Conservation (phyloP, 148 eudicot genomes). For the Suaeda aralocaspica region DNA sequence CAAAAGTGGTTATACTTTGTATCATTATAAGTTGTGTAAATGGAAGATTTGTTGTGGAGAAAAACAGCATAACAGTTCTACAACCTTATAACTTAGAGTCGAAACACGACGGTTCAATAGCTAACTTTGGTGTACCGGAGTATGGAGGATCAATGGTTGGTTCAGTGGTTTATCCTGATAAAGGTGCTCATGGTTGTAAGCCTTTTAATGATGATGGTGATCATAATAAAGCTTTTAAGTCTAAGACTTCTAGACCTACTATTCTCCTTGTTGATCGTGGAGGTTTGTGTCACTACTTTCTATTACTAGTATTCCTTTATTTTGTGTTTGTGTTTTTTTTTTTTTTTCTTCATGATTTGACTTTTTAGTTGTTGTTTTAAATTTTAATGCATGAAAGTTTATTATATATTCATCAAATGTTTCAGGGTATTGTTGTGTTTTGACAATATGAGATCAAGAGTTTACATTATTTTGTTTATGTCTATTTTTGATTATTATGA, state of each 20-base stretch:
- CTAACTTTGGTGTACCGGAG: conserved; percentile 84
- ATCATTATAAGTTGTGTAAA: neutral
- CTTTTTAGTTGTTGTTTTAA: neutral
- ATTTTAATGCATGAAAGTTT: no score
- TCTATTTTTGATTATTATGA: no score
- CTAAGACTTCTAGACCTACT: conserved; percentile 45
- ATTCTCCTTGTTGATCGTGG: conserved; percentile 94
- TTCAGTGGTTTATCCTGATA: conserved; percentile 52
- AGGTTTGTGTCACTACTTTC: conserved; percentile 34
- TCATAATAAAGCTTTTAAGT: conserved; percentile 84
- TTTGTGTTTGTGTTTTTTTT: no score
- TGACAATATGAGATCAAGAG: no score
- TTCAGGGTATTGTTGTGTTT: no score
- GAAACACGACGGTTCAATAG: conserved; percentile 77
- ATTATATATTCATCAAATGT: no score
- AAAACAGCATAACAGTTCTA: conserved; percentile 55
- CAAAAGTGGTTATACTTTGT: neutral
- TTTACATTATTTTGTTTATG: no score
- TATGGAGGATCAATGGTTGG: conserved; percentile 94
- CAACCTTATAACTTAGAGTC: conserved; percentile 42
- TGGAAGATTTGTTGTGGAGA: conserved; percentile 78
- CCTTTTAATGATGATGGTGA: conserved; percentile 62
- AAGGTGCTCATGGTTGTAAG: conserved; percentile 46
- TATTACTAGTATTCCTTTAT: no score
- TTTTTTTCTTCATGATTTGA: neutral